Base-by-base conservation (phyloP, 1,139 yeast species). In the Pichia sp. region DNA sequence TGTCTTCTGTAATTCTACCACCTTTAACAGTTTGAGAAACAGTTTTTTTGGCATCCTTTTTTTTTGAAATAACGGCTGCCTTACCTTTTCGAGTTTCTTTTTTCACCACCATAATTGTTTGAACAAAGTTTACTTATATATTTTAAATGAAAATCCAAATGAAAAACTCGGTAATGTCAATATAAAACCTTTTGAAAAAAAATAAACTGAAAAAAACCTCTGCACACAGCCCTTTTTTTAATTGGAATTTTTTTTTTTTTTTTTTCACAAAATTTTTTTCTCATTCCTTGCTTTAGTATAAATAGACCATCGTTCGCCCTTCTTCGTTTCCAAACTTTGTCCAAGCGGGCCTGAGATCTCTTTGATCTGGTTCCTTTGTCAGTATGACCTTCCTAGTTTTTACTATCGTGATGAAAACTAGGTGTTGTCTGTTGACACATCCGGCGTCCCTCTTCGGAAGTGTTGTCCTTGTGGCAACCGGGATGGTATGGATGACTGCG, bases 401-500 rank as follows among this genome's bases (percentile, higher is more conserved):
- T 74, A 43, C 69, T 47, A 70, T 58, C 62, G 65, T 76, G 82
- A 76, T 76, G 82, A 76, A 70, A 68, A 69, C 78, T 74, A 74
- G 77, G 62, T 60, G 62, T 48, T 57, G 61, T 55, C 56, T 58
- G 50, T 55, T 49, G 57, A 58, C 60, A 49, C 76, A 55, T 56
- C 58, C 57, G 54, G 53, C 55, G 55, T 62, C 77, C 81, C 80
- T 66, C 65, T 54, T 35, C 53, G 55, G 57, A 63, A 70, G 62
- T 61, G 46, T 65, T 68, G 45, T 22, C 23, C 39, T 35, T 39
- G 33, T 60, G 35, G 58, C 52, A 50, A 53, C 62, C 57, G 69
- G 80, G 80, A 73, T 68, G 66, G 62, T 61, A 54, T 53, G 76
- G 78, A 75, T 73, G 80, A 76, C 48, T 64, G 79, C 70, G 80